Evolutionary conservation across 345 rosid species (phyloP).

Genomic region (Melastoma malabathricum): DNA sequence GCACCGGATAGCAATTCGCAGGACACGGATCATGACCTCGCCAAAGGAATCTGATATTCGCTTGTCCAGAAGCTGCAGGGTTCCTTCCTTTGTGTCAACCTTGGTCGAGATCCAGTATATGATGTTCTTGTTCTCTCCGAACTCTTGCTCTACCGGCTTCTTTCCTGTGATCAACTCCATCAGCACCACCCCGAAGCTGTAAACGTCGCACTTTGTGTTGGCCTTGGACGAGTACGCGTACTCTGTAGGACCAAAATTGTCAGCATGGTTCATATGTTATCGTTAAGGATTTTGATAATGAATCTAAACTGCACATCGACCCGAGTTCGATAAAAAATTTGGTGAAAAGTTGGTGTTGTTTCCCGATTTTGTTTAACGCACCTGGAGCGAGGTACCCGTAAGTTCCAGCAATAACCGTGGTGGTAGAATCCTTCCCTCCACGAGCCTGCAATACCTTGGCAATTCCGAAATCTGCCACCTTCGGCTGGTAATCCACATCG

Average conservation of each 20-base stretch:
- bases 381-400: constrained; percentile 96
- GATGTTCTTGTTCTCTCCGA: constrained; percentile 79
- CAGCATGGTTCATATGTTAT: not conserved
- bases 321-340: no score
- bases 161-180: constrained; percentile 83
- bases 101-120: constrained; percentile 65
- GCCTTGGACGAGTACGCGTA: constrained; percentile 77
- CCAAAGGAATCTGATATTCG: constrained; percentile 42
- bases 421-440: constrained; percentile 73
- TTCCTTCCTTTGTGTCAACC: constrained; percentile 59
- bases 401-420: constrained; percentile 76
- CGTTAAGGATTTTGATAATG: not conserved
- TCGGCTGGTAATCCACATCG: constrained; percentile 62
- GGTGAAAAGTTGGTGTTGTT: not conserved
- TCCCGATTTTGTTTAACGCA: constrained; percentile 7
- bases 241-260: constrained; percentile 28
- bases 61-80: constrained; percentile 60
- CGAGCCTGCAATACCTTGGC: constrained; percentile 88
- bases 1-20: constrained; percentile 66
- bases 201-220: constrained; percentile 83
- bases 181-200: constrained; percentile 82
- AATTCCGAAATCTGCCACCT: constrained; percentile 88
- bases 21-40: constrained; percentile 59
- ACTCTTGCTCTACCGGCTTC: constrained; percentile 60
- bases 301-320: no score